phyloP scores from a whole-genome alignment of 2,329 filamentous ascomycete genomes.

The Macrophomina pseudophaseolina region DNA sequence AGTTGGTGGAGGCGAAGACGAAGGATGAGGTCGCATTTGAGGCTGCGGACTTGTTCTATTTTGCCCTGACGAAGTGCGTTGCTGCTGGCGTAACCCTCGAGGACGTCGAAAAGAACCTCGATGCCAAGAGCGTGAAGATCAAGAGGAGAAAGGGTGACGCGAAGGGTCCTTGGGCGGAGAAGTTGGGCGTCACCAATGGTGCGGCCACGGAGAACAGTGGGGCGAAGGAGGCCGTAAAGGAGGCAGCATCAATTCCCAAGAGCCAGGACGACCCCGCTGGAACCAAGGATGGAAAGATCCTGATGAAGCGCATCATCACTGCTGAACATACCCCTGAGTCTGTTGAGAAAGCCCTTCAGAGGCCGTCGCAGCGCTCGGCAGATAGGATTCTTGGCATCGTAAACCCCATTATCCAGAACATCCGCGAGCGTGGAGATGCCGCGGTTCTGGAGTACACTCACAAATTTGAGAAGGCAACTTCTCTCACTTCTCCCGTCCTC shows the following conservation, averaged over 20 bases:
- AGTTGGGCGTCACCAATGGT: slow-evolving; percentile 56
- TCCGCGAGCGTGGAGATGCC: slow-evolving; percentile 82
- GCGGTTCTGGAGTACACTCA: slow-evolving; percentile 92
- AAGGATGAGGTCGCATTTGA: slow-evolving; percentile 90
- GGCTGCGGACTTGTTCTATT: slow-evolving; percentile 94
- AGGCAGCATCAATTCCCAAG: slow-evolving; percentile 61
- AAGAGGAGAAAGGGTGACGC: slow-evolving; percentile 92
- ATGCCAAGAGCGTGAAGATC: slow-evolving; percentile 93
- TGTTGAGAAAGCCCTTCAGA: slow-evolving; percentile 76
- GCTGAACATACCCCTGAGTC: slow-evolving; percentile 66
- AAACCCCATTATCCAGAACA: slow-evolving; percentile 86
- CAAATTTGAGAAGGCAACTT: slow-evolving; percentile 96
- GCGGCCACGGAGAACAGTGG: slow-evolving; percentile 28
- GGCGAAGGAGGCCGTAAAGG: slow-evolving; percentile 51
- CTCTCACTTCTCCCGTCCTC: slow-evolving; percentile 84
- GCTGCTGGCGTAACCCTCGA: slow-evolving; percentile 82
- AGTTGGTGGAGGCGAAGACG: slow-evolving; percentile 84
- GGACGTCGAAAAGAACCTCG: slow-evolving; percentile 89
- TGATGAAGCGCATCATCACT: slow-evolving; percentile 81
- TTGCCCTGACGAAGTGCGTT: slow-evolving; percentile 88
- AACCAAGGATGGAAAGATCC: slow-evolving; percentile 63
- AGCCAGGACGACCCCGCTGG: slow-evolving; percentile 57
- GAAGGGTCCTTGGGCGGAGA: slow-evolving; percentile 89
- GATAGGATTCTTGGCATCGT: slow-evolving; percentile 92
- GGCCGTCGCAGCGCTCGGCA: slow-evolving; percentile 93